Evolutionary conservation across 225 moss, liverwort and hornwort genomes (phyloP).

Genomic region (Physcomitrellopsis africana): DNA sequence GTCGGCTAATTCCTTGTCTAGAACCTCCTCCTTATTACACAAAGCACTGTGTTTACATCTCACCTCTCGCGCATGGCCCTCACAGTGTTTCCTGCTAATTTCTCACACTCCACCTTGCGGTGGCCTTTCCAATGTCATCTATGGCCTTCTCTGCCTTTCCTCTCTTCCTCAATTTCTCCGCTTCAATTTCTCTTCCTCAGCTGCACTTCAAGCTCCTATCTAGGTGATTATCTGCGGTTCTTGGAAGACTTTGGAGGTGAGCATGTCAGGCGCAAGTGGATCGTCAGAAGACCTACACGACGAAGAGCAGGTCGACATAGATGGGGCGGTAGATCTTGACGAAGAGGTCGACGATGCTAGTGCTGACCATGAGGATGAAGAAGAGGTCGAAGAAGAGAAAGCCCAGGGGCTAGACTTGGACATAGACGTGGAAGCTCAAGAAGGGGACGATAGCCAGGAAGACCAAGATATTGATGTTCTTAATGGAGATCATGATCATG

Average conservation of each 20-base stretch:
- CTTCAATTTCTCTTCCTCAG: conserved; percentile 97
- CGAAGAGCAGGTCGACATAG: conserved; percentile 99
- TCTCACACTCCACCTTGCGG: conserved; percentile 99
- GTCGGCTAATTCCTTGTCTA: conserved; percentile 84
- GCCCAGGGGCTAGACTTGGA: conserved; percentile 65
- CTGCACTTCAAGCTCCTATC: conserved; percentile 94
- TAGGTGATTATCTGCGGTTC: conserved; percentile 69
- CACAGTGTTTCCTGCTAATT: conserved; percentile 95
- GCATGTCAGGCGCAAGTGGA: conserved; percentile 91
- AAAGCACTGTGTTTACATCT: conserved; percentile 89
- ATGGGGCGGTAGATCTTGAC: conserved; percentile 67
- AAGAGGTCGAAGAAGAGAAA: conserved; percentile 64
- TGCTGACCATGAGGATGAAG: conserved; percentile 68
- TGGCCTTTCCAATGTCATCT: conserved; percentile 99
- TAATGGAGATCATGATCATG: conserved; percentile 79
- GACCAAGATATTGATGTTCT: conserved; percentile 68
- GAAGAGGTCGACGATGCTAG: conserved; percentile 72
- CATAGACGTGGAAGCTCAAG: conserved; percentile 84
- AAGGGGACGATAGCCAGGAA: conserved; percentile 71
- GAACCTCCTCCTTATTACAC: conserved; percentile 81
- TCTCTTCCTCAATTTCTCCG: conserved; percentile 89
- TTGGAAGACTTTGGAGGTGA: conserved; percentile 51
- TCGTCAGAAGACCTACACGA: conserved; percentile 94
- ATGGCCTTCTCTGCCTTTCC: conserved; percentile 90
- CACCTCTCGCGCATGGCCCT: conserved; percentile 99